These are phyloP conservation scores for Neurospora hispaniola DNA, from an alignment of 495 filamentous ascomycete species.

Conservation along the genomic window DNA sequence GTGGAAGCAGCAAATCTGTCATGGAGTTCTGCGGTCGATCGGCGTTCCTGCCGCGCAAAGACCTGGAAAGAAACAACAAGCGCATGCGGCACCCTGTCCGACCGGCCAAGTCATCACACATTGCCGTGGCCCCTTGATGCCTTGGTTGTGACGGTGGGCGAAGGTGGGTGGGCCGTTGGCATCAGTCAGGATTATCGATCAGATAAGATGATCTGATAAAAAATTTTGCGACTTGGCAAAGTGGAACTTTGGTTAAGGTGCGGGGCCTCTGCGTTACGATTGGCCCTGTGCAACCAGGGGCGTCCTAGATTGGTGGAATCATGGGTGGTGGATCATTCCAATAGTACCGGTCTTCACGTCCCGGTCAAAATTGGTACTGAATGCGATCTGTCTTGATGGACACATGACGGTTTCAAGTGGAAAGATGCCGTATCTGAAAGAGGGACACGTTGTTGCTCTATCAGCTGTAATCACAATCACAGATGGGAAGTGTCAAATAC, in stretches of 20 bases:
- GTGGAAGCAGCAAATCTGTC: neutral
- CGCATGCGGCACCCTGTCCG: neutral
- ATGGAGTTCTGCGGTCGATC: neutral
- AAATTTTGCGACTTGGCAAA: neutral
- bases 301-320: neutral
- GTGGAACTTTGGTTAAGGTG: neutral
- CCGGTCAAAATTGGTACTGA: neutral
- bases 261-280: neutral
- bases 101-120: neutral
- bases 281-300: neutral
- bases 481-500: neutral
- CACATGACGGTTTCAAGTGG: neutral
- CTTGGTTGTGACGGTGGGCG: neutral
- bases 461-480: neutral
- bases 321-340: neutral
- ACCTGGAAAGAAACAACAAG: neutral
- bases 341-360: neutral
- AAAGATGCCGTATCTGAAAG: neutral
- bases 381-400: neutral
- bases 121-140: no score
- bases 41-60: neutral
- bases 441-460: neutral
- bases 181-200: slow-evolving; percentile 4
- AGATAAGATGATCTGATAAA: slow-evolving; percentile 14
- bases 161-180: neutral